Base-by-base conservation (phyloP, 2,329 filamentous ascomycete genomes). In the Rutstroemia sp. region DNA sequence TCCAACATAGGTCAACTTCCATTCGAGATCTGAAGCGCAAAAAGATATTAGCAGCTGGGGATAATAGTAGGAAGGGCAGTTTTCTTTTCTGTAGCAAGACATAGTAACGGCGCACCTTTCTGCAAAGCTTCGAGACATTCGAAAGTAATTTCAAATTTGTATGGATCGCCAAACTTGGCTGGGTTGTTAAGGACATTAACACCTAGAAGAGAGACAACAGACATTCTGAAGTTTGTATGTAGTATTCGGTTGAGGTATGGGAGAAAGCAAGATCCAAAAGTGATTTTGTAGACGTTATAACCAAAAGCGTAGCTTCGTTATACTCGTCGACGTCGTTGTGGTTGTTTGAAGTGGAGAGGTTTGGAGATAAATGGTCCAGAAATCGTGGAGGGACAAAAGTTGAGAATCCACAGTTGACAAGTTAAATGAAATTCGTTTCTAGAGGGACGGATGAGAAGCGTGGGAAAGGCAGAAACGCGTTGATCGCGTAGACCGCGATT, bases 1-100 rank as follows among this genome's bases (percentile, higher is more conserved):
- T 69, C 94, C 95, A 70, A 99, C 94, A 68, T 99, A 99, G 72
- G 91, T 99, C 68, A 99, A 80, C 76, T 99, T 99, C 94, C 94
- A 99, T 76, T 99, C 94, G 60, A 99, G 85, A 75, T 99, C 94
- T 95, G 67, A 37, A 10, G 25, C 17, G 21, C 10, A 25, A 0
- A 39, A 52, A 46, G 70, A 63, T 19, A 41, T 66, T 55, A 62
- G 58, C 44, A 37, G 48, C 21, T 51, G 39, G 27, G 50, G 38
- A 23, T 17, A 4, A 21, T 14, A 17, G 4, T 8, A 12, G 6
- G 10, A 16, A 5, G 5, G 12, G 45, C 25, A 27, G 25, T 6
- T 7, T 27, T 44, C n/a, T 55, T 51, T 23, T 58, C 55, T 30
- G 48, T 48, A 49, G 46, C 14, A 5, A 7, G 10, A 46, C 23